Percentiles rank a stretch among this genome's conserved stretches.
phyloP scores from a whole-genome alignment of 257 asterid genomes.

The Solanum pinnatisectum region DNA sequence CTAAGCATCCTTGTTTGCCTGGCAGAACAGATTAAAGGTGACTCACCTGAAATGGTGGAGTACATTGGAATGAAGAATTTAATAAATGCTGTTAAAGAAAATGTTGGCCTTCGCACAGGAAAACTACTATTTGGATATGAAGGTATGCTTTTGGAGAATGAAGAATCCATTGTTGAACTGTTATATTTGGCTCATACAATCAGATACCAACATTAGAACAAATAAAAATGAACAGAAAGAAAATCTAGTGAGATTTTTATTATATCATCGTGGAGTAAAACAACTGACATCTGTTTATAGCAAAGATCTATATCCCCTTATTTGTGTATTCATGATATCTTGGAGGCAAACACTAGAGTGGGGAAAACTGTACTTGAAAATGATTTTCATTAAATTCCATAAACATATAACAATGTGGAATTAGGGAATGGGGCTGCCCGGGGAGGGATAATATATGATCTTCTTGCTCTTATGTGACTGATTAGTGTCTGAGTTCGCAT shows the following conservation, averaged over 20 bases:
- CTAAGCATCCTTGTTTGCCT: slow-evolving; percentile 12
- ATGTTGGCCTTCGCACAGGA: slow-evolving; percentile 68
- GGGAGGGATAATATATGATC: background rate
- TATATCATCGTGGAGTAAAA: background rate
- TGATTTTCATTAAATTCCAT: background rate
- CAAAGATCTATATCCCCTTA: background rate
- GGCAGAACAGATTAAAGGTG: slow-evolving; percentile 76
- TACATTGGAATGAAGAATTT: slow-evolving; percentile 82
- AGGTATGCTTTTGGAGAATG: slow-evolving; percentile 30
- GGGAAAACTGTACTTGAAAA: background rate
- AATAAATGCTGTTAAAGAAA: slow-evolving; percentile 57
- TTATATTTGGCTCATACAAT: background rate
- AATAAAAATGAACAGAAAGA: background rate
- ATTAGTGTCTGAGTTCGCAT: background rate
- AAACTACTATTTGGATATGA: slow-evolving; percentile 75
- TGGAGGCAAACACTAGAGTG: background rate
- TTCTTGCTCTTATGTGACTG: background rate
- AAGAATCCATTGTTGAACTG: background rate
- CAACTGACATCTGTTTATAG: background rate
- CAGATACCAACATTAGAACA: background rate
- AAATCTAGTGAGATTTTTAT: background rate
- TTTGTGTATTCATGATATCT: background rate
- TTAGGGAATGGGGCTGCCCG: background rate
- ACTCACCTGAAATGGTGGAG: slow-evolving; percentile 96
- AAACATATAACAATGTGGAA: background rate